Evolutionary conservation across 495 filamentous ascomycete species (phyloP).

Genomic region (Penicillium waksmanii): DNA sequence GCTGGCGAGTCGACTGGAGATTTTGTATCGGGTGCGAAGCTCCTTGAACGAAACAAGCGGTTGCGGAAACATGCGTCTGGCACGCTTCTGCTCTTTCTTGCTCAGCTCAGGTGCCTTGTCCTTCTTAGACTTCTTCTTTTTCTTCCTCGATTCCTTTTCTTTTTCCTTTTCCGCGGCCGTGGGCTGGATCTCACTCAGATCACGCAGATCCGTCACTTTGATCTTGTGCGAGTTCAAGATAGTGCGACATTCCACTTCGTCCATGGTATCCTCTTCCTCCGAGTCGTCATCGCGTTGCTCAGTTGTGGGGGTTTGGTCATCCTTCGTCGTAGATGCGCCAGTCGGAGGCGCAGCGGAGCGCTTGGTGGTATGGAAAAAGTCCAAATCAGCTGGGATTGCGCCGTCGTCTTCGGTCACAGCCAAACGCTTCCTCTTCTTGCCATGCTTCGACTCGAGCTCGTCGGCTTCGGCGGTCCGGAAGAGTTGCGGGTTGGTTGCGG

Average conservation of each 20-base stretch:
- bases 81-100: constrained; percentile 58
- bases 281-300: constrained; percentile 25
- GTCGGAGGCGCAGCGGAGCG: constrained; percentile 21
- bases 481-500: constrained; percentile 56
- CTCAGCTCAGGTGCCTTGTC: constrained; percentile 40
- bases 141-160: constrained; percentile 54
- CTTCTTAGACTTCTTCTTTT: constrained; percentile 54
- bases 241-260: constrained; percentile 69
- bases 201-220: constrained; percentile 75
- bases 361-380: constrained; percentile 44
- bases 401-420: constrained; percentile 24
- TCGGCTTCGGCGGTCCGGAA: constrained; percentile 48
- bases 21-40: constrained; percentile 66
- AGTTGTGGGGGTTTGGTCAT: constrained; percentile 22
- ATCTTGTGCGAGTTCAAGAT: constrained; percentile 83
- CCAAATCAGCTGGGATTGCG: constrained; percentile 35
- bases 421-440: constrained; percentile 47
- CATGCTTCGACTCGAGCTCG: constrained; percentile 32
- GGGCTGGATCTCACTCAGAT: constrained; percentile 41
- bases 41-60: constrained; percentile 79
- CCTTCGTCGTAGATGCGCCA: constrained; percentile 8
- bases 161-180: constrained; percentile 49
- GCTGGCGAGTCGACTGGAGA: constrained; percentile 69
- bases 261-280: constrained; percentile 41
- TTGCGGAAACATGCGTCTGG: constrained; percentile 65